Percentiles rank a stretch among this genome's conserved stretches.
Conservation (phyloP, 768 basidiomycete species). For the Lentinus tigrinus region DNA sequence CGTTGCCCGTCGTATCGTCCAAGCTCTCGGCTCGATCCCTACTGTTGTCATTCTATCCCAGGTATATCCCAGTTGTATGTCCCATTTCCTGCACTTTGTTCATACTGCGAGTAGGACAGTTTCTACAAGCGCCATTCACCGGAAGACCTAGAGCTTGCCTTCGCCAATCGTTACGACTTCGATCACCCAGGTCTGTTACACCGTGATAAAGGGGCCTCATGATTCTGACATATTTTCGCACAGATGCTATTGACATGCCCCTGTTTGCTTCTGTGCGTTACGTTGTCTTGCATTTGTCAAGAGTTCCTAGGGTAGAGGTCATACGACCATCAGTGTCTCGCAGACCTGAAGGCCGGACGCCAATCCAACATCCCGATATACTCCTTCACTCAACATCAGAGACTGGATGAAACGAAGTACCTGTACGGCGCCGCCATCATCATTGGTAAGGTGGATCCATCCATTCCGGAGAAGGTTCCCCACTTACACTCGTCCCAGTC, state of each 20-base stretch:
- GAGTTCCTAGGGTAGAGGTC: neutral
- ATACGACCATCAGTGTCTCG: constrained; percentile 60
- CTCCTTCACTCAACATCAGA: constrained; percentile 89
- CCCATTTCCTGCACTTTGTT: neutral
- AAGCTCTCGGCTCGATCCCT: constrained; percentile 78
- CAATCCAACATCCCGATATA: constrained; percentile 92
- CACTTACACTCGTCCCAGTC: constrained; percentile 38
- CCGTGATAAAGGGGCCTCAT: neutral
- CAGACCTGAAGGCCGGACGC: constrained; percentile 80
- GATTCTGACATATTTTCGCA: neutral
- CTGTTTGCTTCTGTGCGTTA: constrained; percentile 74
- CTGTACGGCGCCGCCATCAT: constrained; percentile 92
- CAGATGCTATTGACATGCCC: constrained; percentile 84
- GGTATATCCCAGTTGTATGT: constrained; percentile 35
- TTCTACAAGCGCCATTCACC: constrained; percentile 84
- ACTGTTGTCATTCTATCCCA: constrained; percentile 91
- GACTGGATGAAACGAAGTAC: constrained; percentile 77
- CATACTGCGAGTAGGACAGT: constrained; percentile 61
- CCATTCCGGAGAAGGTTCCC: neutral
- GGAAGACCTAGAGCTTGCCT: constrained; percentile 82
- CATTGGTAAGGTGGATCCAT: constrained; percentile 52
- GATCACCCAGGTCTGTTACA: constrained; percentile 64
- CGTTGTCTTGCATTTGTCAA: neutral
- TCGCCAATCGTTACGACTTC: constrained; percentile 77
- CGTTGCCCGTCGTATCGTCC: constrained; percentile 81